Percentiles rank a stretch among this genome's conserved stretches.
Evolutionary conservation across 495 filamentous ascomycete genomes (phyloP).

Genomic region (Neurospora sp.): DNA sequence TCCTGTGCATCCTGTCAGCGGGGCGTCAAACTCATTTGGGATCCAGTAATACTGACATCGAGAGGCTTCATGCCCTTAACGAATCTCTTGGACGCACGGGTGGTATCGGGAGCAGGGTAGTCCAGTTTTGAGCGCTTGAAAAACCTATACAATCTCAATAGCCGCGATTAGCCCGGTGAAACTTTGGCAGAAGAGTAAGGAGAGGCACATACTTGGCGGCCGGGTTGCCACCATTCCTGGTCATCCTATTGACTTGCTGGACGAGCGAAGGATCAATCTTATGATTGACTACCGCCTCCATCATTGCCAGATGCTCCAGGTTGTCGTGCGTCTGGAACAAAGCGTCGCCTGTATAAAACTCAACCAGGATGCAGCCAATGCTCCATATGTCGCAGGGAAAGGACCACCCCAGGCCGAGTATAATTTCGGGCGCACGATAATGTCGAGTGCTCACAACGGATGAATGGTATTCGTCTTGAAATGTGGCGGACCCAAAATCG

Average conservation of each 20-base stretch:
- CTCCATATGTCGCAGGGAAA: slow-evolving; percentile 99
- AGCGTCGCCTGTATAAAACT: slow-evolving; percentile 96
- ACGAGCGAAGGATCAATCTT: slow-evolving; percentile 70
- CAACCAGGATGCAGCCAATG: slow-evolving; percentile 97
- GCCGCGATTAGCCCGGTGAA: background rate
- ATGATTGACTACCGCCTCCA: slow-evolving; percentile 77
- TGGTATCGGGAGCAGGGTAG: slow-evolving; percentile 81
- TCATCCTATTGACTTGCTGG: slow-evolving; percentile 56
- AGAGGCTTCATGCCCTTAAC: slow-evolving; percentile 91
- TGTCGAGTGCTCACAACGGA: slow-evolving; percentile 94
- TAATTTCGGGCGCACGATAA: slow-evolving; percentile 95
- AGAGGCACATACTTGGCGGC: slow-evolving; percentile 63
- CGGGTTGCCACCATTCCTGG: slow-evolving; percentile 57
- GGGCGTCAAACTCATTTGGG: background rate
- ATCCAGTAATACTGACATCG: slow-evolving; percentile 45
- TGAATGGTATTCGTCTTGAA: slow-evolving; percentile 97
- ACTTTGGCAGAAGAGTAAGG: background rate
- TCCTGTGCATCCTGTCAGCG: slow-evolving; percentile 49
- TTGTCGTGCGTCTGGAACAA: slow-evolving; percentile 98
- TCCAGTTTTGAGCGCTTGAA: slow-evolving; percentile 77
- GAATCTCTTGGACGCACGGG: slow-evolving; percentile 80
- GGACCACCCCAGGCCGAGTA: slow-evolving; percentile 92
- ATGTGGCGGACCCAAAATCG: slow-evolving; percentile 96
- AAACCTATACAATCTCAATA: slow-evolving; percentile 44
- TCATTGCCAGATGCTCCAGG: slow-evolving; percentile 97